A percentile compares a stretch with the other conserved stretches of the same genome.
These are phyloP conservation scores for Lactuca saligna DNA, from an alignment of 129 eudicot species.

Conservation along the genomic window DNA sequence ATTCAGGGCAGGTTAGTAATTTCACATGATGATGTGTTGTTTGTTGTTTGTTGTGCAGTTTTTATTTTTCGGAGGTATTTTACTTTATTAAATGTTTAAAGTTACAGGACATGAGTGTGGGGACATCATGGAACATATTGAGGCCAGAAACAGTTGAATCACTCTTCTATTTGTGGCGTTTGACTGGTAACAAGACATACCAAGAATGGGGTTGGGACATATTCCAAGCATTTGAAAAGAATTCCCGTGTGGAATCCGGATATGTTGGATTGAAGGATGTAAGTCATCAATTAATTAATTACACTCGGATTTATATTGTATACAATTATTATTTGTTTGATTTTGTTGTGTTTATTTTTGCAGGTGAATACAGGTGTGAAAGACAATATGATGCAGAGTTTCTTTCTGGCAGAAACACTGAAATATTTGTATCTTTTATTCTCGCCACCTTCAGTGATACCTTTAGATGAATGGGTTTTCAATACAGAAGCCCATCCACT, in stretches of 20 bases:
- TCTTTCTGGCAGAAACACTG: slow-evolving; percentile 94
- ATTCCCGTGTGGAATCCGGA: slow-evolving; percentile 87
- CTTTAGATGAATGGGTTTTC: slow-evolving; percentile 97
- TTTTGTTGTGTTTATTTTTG: background rate
- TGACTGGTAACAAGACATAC: slow-evolving; percentile 96
- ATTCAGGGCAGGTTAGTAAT: slow-evolving; percentile 77
- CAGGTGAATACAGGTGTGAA: slow-evolving; percentile 94
- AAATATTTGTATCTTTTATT: slow-evolving; percentile 91
- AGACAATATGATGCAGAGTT: slow-evolving; percentile 99
- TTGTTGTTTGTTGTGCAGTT: too few species aligned
- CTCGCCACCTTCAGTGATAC: slow-evolving; percentile 79
- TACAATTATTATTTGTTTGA: background rate
- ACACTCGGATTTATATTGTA: too few species aligned
- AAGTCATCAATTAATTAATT: slow-evolving; percentile 26
- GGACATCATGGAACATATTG: slow-evolving; percentile 98
- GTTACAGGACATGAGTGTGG: slow-evolving; percentile 94
- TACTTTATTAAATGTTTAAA: slow-evolving; percentile 5
- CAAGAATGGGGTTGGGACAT: slow-evolving; percentile 99
- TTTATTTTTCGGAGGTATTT: background rate
- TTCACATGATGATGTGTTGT: background rate
- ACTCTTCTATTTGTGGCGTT: slow-evolving; percentile 92
- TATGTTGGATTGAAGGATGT: slow-evolving; percentile 99
- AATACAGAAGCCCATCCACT: slow-evolving; percentile 99
- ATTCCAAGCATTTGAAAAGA: slow-evolving; percentile 97
- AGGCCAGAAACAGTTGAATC: slow-evolving; percentile 99